Conservation (phyloP, 225 moss, liverwort and hornwort genomes). For the Neckera pumila region DNA sequence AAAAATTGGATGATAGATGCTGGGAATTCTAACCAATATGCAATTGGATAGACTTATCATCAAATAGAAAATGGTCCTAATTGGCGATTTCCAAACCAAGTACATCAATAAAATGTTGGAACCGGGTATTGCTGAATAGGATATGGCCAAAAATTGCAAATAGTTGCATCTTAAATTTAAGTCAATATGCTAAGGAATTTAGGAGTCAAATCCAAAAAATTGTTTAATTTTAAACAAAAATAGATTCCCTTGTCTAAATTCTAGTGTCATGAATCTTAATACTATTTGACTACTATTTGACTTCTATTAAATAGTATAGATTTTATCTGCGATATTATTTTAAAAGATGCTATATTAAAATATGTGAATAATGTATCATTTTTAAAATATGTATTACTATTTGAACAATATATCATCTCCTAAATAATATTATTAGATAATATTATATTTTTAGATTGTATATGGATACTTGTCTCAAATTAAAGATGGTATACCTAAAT, state of each 20-base stretch:
- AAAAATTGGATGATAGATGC: no score
- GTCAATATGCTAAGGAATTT: not conserved
- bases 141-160: not conserved
- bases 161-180: not conserved
- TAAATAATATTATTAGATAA: not conserved
- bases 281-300: no score
- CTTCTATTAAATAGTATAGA: fast-evolving
- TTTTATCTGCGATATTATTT: not conserved
- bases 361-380: fast-evolving
- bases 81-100: not conserved
- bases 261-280: no score
- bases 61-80: no score
- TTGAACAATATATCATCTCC: not conserved
- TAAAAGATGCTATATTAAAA: not conserved
- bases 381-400: not conserved
- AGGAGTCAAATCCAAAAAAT: no score
- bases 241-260: not conserved
- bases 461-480: not conserved
- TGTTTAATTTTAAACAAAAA: not conserved
- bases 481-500: not conserved
- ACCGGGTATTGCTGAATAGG: not conserved
- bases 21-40: no score
- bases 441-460: not conserved
- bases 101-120: not conserved
- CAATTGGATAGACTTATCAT: no score